phyloP scores from a whole-genome alignment of 2,329 filamentous ascomycete genomes.

The Sporothrix sp. region DNA sequence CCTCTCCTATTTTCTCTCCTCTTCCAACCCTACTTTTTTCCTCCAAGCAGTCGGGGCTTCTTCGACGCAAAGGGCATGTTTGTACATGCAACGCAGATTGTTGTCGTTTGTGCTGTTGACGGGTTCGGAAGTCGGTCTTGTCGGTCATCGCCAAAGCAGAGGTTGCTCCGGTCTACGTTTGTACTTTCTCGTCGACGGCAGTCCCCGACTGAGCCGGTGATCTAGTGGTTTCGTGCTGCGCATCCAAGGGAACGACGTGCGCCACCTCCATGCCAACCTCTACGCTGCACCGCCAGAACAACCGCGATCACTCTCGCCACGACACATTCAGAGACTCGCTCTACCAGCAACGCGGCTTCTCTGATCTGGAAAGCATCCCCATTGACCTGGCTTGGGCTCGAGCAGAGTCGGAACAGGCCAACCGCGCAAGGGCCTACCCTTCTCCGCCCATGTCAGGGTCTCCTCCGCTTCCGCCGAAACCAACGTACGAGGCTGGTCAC shows the following conservation, averaged over 20 bases:
- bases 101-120: neutral
- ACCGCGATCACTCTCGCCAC: constrained; percentile 20
- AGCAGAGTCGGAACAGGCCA: constrained; percentile 43
- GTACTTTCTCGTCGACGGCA: neutral
- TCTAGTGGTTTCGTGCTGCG: neutral
- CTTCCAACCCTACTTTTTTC: neutral
- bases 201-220: neutral
- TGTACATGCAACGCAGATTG: neutral
- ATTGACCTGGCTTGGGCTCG: constrained; percentile 47
- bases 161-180: too few relatives aligned
- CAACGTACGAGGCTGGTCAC: constrained; percentile 47
- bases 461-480: constrained; percentile 50
- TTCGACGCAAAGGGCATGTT: constrained; percentile 10
- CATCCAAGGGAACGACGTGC: constrained; percentile 5
- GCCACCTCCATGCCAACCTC: constrained; percentile 45
- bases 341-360: constrained; percentile 50
- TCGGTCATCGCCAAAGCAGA: too few relatives aligned
- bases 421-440: constrained; percentile 52
- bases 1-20: too few relatives aligned
- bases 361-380: constrained; percentile 44
- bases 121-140: neutral
- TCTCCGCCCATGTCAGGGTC: constrained; percentile 68
- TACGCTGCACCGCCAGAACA: constrained; percentile 24
- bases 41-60: neutral
- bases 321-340: constrained; percentile 38